Percentiles rank a stretch among this genome's conserved stretches.
Conservation (phyloP, 257 asterid species). For the Leonotis leonurus region DNA sequence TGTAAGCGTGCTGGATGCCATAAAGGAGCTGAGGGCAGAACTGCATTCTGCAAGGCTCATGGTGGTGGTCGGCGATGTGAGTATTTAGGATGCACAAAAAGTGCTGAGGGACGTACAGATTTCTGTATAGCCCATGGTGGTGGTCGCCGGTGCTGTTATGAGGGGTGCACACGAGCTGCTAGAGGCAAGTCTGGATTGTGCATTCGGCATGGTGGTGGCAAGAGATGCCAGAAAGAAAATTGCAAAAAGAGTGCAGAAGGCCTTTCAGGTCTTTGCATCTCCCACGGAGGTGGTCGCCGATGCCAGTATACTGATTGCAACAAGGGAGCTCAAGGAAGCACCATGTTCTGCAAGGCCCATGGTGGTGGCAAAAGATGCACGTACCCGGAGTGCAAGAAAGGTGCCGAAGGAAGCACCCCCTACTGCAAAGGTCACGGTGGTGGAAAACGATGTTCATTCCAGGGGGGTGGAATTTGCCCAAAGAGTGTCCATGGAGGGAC, state of each 20-base stretch:
- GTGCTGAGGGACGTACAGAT: slow-evolving; percentile 93
- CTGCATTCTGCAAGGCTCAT: slow-evolving; percentile 96
- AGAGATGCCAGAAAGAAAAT: slow-evolving; percentile 76
- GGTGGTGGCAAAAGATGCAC: slow-evolving; percentile 92
- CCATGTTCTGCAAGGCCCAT: slow-evolving; percentile 84
- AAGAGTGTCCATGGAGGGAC: slow-evolving; percentile 98
- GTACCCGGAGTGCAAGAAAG: slow-evolving; percentile 60
- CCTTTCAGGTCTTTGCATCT: slow-evolving; percentile 90
- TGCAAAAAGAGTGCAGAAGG: slow-evolving; percentile 93
- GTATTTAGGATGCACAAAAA: slow-evolving; percentile 78
- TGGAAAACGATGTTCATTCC: slow-evolving; percentile 78
- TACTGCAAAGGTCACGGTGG: slow-evolving; percentile 96
- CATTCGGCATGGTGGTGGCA: slow-evolving; percentile 97
- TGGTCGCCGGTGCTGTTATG: slow-evolving; percentile 78
- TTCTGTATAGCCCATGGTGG: slow-evolving; percentile 94
- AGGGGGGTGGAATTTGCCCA: slow-evolving; percentile 77
- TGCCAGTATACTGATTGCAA: slow-evolving; percentile 61
- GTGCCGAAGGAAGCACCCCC: slow-evolving; percentile 93
- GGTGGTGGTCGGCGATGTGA: slow-evolving; percentile 96
- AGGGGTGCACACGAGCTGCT: slow-evolving; percentile 72
- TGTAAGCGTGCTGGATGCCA: slow-evolving; percentile 80
- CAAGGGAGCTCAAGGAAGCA: slow-evolving; percentile 94
- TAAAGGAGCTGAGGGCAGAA: slow-evolving; percentile 94
- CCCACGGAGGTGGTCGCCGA: slow-evolving; percentile 93
- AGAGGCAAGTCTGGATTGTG: slow-evolving; percentile 86